Conservation (phyloP, 768 basidiomycete genomes). For the Cyathus striatus region DNA sequence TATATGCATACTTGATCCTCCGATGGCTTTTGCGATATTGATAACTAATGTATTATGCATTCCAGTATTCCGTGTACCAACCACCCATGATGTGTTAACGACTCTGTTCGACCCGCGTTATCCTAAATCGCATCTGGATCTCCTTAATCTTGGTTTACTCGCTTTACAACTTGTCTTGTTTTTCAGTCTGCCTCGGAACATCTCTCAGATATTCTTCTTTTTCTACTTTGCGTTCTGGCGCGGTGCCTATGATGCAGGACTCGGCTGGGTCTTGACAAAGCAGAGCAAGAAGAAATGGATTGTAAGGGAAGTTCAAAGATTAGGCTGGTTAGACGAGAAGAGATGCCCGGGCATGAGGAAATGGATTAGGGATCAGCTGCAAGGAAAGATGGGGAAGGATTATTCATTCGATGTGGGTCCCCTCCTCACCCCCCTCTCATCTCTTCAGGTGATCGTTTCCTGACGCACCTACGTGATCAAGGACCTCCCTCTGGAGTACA, state of each 20-base stretch:
- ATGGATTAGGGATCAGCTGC: conserved; percentile 87
- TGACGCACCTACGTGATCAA: too few species aligned
- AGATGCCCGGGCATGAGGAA: conserved; percentile 56
- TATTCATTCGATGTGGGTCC: conserved; percentile 84
- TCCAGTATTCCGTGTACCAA: conserved; percentile 87
- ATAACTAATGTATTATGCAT: conserved; percentile 6
- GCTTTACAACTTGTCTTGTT: conserved; percentile 76
- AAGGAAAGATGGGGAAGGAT: conserved; percentile 90
- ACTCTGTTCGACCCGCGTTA: conserved; percentile 77
- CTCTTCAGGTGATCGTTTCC: conserved; percentile 3
- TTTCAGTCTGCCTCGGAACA: conserved; percentile 50
- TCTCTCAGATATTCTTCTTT: conserved; percentile 68
- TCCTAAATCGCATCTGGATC: conserved; percentile 85
- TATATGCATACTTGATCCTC: not conserved
- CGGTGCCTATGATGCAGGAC: conserved; percentile 83
- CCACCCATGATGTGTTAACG: conserved; percentile 87
- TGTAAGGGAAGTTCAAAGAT: conserved; percentile 67
- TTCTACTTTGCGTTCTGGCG: conserved; percentile 94
- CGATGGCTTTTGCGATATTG: conserved; percentile 1
- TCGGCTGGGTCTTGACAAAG: conserved; percentile 91
- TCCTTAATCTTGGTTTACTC: conserved; percentile 78
- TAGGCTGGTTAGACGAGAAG: conserved; percentile 85
- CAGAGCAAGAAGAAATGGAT: conserved; percentile 97
- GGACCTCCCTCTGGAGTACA: conserved; percentile 91
- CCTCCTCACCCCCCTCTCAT: not conserved